These are phyloP conservation scores for Colletotrichum chlorophyti DNA, from an alignment of 2,329 filamentous ascomycete genomes.

Conservation along the genomic window DNA sequence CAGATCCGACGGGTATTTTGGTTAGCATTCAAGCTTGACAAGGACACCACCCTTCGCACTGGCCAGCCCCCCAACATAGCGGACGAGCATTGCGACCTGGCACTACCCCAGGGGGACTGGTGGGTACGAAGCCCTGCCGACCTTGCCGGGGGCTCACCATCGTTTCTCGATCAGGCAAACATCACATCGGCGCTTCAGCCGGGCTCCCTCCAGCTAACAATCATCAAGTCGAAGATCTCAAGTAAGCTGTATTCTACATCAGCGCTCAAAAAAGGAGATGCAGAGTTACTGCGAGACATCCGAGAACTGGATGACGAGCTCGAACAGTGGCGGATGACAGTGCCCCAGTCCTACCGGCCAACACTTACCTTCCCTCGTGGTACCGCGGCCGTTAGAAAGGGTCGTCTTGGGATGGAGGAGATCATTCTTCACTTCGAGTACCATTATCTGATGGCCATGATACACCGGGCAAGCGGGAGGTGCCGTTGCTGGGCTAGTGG, in stretches of 20 bases:
- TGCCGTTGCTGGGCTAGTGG: constrained; percentile 50
- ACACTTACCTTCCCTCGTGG: constrained; percentile 50
- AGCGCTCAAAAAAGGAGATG: constrained; percentile 56
- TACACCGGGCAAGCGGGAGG: constrained; percentile 61
- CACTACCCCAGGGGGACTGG: constrained; percentile 48
- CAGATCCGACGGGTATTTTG: constrained; percentile 56
- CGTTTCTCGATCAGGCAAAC: constrained; percentile 14
- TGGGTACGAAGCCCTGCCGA: constrained; percentile 31
- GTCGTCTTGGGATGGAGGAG: constrained; percentile 50
- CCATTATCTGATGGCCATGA: constrained; percentile 59
- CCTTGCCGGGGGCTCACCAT: constrained; percentile 19
- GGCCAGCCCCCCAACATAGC: constrained; percentile 58
- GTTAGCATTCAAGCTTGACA: constrained; percentile 61
- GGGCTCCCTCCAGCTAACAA: constrained; percentile 54
- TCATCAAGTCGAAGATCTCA: constrained; percentile 59
- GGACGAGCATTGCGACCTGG: constrained; percentile 60
- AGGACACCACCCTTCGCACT: constrained; percentile 60
- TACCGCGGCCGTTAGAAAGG: constrained; percentile 29
- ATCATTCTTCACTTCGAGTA: constrained; percentile 61
- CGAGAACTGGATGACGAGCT: constrained; percentile 63
- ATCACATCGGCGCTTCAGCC: constrained; percentile 43
- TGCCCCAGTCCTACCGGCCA: constrained; percentile 53
- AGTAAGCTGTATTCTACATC: constrained; percentile 56
- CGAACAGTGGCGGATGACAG: constrained; percentile 58
- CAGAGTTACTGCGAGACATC: constrained; percentile 60